phyloP scores from a whole-genome alignment of 441 rosid species.

The Populus trichocarpa region DNA sequence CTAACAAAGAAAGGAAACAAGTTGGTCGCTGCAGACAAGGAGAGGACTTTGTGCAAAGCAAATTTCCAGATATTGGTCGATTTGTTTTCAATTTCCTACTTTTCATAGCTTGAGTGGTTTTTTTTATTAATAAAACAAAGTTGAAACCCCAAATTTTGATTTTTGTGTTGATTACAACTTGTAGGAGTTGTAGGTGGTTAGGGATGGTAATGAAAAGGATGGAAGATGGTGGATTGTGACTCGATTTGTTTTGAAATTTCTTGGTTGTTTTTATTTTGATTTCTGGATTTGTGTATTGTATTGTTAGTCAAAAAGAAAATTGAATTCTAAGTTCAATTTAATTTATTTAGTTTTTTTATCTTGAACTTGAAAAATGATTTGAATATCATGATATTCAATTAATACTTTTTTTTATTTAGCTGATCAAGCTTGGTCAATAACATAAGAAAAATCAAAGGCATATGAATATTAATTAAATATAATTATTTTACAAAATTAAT shows the following conservation, averaged over 20 bases:
- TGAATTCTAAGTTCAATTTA: not conserved
- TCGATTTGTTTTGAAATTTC: not conserved
- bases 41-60: not conserved
- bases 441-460: too few species aligned
- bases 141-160: not conserved
- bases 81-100: not conserved
- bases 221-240: not conserved
- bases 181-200: not conserved
- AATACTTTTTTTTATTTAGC: too few species aligned
- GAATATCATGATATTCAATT: too few species aligned
- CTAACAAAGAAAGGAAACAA: not conserved
- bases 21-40: not conserved
- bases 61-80: not conserved
- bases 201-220: not conserved
- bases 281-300: not conserved
- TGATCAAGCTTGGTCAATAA: too few species aligned
- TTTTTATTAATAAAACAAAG: not conserved
- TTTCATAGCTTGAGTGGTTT: too few species aligned
- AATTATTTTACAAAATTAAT: too few species aligned
- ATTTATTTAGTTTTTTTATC: too few species aligned
- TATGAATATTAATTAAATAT: too few species aligned
- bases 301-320: not conserved
- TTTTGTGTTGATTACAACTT: not conserved
- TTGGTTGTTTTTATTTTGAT: not conserved
- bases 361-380: too few species aligned